These are phyloP conservation scores for Axilococcus clingmanii DNA, from an alignment of 139 green algal genomes.

Conservation along the genomic window DNA sequence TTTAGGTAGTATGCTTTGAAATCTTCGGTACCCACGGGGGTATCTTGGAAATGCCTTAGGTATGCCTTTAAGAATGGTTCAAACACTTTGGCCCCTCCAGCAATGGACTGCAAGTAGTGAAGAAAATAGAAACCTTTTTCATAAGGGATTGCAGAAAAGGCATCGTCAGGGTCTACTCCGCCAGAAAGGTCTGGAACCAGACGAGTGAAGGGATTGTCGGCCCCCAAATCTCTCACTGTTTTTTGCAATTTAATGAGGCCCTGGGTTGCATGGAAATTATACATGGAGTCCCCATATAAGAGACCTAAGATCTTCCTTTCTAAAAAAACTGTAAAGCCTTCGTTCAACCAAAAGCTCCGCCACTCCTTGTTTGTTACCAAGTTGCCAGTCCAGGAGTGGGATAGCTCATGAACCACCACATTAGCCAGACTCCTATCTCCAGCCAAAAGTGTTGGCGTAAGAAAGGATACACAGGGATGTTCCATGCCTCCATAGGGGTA, in stretches of 20 bases:
- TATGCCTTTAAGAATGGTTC: conserved; percentile 55
- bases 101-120: conserved; percentile 64
- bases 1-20: conserved; percentile 51
- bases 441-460: conserved; percentile 85
- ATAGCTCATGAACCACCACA: conserved; percentile 88
- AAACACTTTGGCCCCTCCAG: conserved; percentile 55
- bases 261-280: conserved; percentile 30
- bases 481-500: conserved; percentile 70
- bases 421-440: conserved; percentile 66
- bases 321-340: conserved; percentile 70
- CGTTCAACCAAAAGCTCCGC: conserved; percentile 72
- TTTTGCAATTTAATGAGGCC: conserved; percentile 25
- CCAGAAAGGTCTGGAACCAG: conserved; percentile 45
- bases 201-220: conserved; percentile 43
- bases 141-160: conserved; percentile 58
- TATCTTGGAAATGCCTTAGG: conserved; percentile 38
- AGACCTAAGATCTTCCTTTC: conserved; percentile 77
- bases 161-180: conserved; percentile 81
- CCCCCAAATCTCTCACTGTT: conserved; percentile 21
- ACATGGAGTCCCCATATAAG: conserved; percentile 38
- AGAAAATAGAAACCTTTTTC: conserved; percentile 80
- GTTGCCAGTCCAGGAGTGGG: conserved; percentile 89
- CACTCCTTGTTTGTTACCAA: conserved; percentile 78
- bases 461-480: conserved; percentile 84
- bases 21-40: conserved; percentile 11